Evolutionary conservation across 2,329 filamentous ascomycete species (phyloP), one percentile per base, ranked within the genome.

Genomic region (Sporothrix luriei): DNA sequence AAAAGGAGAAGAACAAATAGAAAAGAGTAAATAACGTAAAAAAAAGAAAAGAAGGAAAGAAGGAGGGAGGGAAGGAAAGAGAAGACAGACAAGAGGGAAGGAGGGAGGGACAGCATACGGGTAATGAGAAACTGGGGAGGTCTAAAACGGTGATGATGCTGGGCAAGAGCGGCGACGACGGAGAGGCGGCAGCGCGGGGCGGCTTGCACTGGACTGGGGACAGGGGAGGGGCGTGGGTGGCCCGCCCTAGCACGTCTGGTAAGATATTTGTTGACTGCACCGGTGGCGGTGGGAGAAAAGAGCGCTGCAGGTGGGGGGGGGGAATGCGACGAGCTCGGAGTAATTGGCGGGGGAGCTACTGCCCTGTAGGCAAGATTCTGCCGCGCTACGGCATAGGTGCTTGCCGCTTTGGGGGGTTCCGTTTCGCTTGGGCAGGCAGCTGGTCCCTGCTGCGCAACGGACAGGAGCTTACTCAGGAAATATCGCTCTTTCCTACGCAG

Each of bases 111-210:
- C 61, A 67, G 49, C 19, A 68, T 49, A 64, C 29, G 48, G 67
- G 48, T 54, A 69, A 69, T 69, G 48, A 21, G 19, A 61, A 38
- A 46, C 33, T 69, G 68, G 67, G 54, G 46, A 49, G 40, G 69
- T 62, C 66, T 68, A 69, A 72, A 71, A 68, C 69, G 72, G 66
- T 71, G 73, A 69, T 73, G 75, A 74, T 72, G 68, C 69, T 68
- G 24, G 57, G 68, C 40, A 66, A 24, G 67, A 49, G n/a, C 55
- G 55, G 38, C 43, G 68, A 26, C 62, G 43, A 40, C 16, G 54
- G 66, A 48, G 64, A 64, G 61, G 66, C 64, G 69, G 52, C 66
- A 26, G 66, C 62, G 46, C 48, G 21, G 40, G 48, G 49, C 49
- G 21, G 21, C 49, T 26, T 49, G 48, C 43, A 62, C 55, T 49